Conservation (phyloP, 2,329 filamentous ascomycete species). For the Botryotinia narcissicola region DNA sequence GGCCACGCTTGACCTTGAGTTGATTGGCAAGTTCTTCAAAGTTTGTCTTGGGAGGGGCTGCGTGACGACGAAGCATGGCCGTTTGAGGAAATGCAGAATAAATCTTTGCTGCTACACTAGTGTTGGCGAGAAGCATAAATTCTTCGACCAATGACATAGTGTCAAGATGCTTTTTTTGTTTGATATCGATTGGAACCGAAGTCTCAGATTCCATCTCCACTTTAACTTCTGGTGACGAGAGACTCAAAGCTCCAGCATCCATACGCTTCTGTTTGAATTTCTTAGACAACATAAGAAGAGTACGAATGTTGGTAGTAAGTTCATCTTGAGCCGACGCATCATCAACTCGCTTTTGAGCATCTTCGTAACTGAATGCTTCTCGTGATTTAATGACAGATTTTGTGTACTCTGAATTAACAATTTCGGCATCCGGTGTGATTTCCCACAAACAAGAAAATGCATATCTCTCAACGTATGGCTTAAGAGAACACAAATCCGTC, state of each 20-base stretch:
- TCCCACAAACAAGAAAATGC: slow-evolving; percentile 90
- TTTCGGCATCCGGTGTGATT: slow-evolving; percentile 77
- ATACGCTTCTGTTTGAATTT: slow-evolving; percentile 93
- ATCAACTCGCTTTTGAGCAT: slow-evolving; percentile 91
- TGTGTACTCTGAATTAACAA: slow-evolving; percentile 82
- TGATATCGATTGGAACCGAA: slow-evolving; percentile 91
- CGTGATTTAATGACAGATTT: slow-evolving; percentile 97
- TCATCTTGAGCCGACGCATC: slow-evolving; percentile 84
- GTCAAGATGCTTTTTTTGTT: slow-evolving; percentile 89
- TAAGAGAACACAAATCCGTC: slow-evolving; percentile 93
- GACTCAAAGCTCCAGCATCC: slow-evolving; percentile 90
- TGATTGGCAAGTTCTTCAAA: slow-evolving; percentile 94
- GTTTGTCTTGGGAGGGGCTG: slow-evolving; percentile 87
- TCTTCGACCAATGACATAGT: slow-evolving; percentile 98
- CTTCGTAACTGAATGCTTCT: slow-evolving; percentile 97
- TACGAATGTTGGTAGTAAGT: slow-evolving; percentile 84
- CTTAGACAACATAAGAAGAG: slow-evolving; percentile 82
- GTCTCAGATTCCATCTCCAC: slow-evolving; percentile 95
- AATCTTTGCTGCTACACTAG: slow-evolving; percentile 86
- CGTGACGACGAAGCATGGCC: slow-evolving; percentile 88
- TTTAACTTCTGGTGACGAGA: slow-evolving; percentile 96
- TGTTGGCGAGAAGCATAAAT: slow-evolving; percentile 99
- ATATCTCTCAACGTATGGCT: slow-evolving; percentile 94
- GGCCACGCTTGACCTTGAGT: slow-evolving; percentile 78
- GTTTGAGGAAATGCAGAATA: slow-evolving; percentile 93